phyloP scores from a whole-genome alignment of 352 stramenopile species.

The Plasmopara viticola region DNA sequence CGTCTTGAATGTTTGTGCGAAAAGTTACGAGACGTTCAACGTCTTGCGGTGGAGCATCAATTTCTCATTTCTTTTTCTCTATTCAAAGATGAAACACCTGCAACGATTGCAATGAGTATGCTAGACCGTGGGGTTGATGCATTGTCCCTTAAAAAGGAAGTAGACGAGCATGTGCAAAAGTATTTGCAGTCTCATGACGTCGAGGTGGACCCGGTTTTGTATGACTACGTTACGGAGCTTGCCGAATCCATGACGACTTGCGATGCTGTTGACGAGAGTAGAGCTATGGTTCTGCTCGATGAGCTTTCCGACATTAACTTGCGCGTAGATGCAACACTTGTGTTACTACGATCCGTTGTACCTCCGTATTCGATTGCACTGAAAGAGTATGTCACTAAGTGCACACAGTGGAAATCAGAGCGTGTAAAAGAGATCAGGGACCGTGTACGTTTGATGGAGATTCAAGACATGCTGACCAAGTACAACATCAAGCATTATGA shows the following conservation, averaged over 20 bases:
- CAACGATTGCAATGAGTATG: constrained; percentile 72
- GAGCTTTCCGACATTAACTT: constrained; percentile 25
- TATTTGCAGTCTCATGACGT: constrained; percentile 45
- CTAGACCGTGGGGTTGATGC: constrained; percentile 42
- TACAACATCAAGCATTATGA: constrained; percentile 59
- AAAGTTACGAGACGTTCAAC: constrained; percentile 51
- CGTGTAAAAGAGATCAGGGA: constrained; percentile 51
- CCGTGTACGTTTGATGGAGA: constrained; percentile 62
- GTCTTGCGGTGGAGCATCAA: constrained; percentile 34
- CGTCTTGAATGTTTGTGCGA: constrained; percentile 27
- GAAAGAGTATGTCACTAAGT: constrained; percentile 38
- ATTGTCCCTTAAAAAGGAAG: constrained; percentile 26
- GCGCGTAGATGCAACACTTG: constrained; percentile 28
- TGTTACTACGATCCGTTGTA: constrained; percentile 32
- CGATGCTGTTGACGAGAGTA: constrained; percentile 20
- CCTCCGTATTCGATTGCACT: constrained; percentile 51
- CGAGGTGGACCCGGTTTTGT: constrained; percentile 35
- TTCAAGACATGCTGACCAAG: constrained; percentile 63
- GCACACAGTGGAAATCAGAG: constrained; percentile 35
- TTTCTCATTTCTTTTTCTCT: constrained; percentile 55
- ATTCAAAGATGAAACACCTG: constrained; percentile 51
- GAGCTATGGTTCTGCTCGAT: constrained; percentile 28
- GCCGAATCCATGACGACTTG: constrained; percentile 28
- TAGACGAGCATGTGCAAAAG: constrained; percentile 35
- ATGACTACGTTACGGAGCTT: constrained; percentile 39